Percentiles rank a stretch among this genome's conserved stretches.
phyloP scores from a whole-genome alignment of 2,329 filamentous ascomycete genomes.

The Sclerotinia glacialis region DNA sequence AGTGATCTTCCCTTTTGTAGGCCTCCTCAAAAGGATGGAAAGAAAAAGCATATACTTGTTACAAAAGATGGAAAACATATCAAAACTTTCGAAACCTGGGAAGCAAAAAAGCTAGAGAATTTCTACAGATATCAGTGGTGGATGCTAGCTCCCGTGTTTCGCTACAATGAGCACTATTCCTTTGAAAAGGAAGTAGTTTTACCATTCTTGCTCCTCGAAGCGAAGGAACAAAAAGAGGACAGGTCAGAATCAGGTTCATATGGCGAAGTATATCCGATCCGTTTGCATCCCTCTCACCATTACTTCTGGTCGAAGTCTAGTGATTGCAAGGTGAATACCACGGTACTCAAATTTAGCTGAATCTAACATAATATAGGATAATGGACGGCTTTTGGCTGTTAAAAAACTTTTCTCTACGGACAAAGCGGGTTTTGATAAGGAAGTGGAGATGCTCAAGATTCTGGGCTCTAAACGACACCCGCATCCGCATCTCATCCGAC shows the following conservation, averaged over 20 bases:
- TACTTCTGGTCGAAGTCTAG: conserved; percentile 20
- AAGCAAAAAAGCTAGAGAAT: conserved; percentile 22
- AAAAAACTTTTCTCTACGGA: conserved; percentile 27
- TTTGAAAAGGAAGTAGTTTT: conserved; percentile 26
- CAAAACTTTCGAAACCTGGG: conserved; percentile 25
- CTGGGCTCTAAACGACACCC: conserved; percentile 22
- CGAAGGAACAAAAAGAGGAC: background rate
- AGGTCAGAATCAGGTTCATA: conserved; percentile 26
- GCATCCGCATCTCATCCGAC: conserved; percentile 36
- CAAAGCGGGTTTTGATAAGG: conserved; percentile 25
- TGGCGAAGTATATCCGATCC: conserved; percentile 27
- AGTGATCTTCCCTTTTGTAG: conserved; percentile 25
- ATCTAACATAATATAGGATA: conserved; percentile 23
- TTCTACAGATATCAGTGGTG: conserved; percentile 30
- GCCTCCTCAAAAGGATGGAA: conserved; percentile 2
- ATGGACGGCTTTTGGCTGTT: conserved; percentile 28
- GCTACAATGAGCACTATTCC: conserved; percentile 18
- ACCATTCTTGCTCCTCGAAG: conserved; percentile 26
- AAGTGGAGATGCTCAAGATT: conserved; percentile 23
- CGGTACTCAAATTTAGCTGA: background rate
- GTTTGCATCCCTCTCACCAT: conserved; percentile 32
- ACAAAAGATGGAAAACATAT: conserved; percentile 19
- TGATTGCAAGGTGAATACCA: background rate
- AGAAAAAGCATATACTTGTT: conserved; percentile 5
- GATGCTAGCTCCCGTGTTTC: conserved; percentile 28